These are phyloP conservation scores for Carex scoparia DNA, from an alignment of 176 grass and related monocot genomes.

Conservation along the genomic window DNA sequence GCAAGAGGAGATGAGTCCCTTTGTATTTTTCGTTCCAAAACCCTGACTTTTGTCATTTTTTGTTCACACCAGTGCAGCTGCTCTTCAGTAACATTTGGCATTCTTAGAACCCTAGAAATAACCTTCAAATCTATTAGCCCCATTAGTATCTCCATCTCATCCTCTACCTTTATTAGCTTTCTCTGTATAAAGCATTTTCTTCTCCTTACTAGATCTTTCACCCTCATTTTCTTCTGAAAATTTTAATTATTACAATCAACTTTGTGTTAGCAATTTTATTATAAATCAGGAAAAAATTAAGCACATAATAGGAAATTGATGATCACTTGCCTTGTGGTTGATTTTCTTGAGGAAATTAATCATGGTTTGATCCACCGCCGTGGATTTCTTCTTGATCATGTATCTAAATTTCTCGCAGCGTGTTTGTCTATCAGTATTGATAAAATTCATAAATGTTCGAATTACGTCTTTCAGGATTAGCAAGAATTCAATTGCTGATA, in stretches of 20 bases:
- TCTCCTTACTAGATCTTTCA: conserved; percentile 56
- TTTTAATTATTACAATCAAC: not conserved
- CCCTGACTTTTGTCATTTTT: conserved; percentile 70
- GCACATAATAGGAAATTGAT: not conserved
- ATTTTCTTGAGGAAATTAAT: conserved; percentile 44
- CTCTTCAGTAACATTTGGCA: conserved; percentile 57
- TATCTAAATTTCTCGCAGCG: conserved; percentile 63
- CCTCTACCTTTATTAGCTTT: conserved; percentile 41
- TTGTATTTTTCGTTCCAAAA: conserved; percentile 55
- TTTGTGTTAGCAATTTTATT: not conserved
- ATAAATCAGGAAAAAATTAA: not conserved
- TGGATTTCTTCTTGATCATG: conserved; percentile 39
- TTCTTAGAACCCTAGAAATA: conserved; percentile 71
- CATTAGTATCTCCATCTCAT: conserved; percentile 66
- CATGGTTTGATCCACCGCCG: conserved; percentile 29
- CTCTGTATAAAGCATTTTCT: conserved; percentile 57
- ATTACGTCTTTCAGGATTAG: conserved; percentile 60
- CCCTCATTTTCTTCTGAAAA: conserved; percentile 71
- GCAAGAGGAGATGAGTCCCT: conserved; percentile 73
- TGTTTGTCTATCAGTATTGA: conserved; percentile 58
- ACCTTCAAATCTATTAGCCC: conserved; percentile 79
- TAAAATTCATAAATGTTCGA: conserved; percentile 80
- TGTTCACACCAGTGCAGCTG: conserved; percentile 94
- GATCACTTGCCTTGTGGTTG: conserved; percentile 43
- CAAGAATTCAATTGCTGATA: conserved; percentile 74